Evolutionary conservation across 2,329 filamentous ascomycete species (phyloP), one percentile per base, ranked within the genome.

Genomic region (Leptoxyphium fumago): DNA sequence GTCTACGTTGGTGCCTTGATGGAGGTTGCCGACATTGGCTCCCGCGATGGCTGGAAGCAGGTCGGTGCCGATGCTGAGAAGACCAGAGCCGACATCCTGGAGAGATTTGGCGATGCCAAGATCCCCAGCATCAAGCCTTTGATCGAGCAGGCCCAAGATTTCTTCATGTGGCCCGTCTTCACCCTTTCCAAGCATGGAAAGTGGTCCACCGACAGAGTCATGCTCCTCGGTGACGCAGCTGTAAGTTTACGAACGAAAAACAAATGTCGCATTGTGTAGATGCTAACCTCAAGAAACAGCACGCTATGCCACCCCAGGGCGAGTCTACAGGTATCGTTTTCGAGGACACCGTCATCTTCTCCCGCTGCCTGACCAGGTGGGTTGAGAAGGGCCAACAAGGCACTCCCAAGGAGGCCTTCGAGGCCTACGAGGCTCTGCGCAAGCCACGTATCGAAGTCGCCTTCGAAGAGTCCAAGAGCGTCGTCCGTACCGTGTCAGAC

Each of bases 251-350:
- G 21, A 26, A 26, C n/a, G n/a, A 26, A 26, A 7, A 26, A 7
- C 3, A 3, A 26, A 4, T 26, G 21, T 7, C 3, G 7, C 21
- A 26, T 26, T 18, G 11, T 21, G 3, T 11, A 13, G 5, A 40
- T 13, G 18, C 14, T 40, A 13, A 17, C 38, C 38, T 17, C n/a
- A 7, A 26, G 21, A 26, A 28, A 11, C 43, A 60, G 41, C 67
- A 69, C 50, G 67, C 66, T 9, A 72, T 72, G 69, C 68, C 69
- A 2, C 69, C 70, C 2, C 68, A 71, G 46, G 70, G 70, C 10
- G 69, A 72, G 48, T 64, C 61, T 29, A 72, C 69, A 3, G 70
- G 70, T 13, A 66, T 73, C 29, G 68, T 72, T 9, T 71, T 73
- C 48, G 70, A 73, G 55, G 70, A 73, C 51, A 70, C 65, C 2